These are phyloP conservation scores for Lachnum nothofagi DNA, from an alignment of 2,329 filamentous ascomycete genomes.

Conservation along the genomic window DNA sequence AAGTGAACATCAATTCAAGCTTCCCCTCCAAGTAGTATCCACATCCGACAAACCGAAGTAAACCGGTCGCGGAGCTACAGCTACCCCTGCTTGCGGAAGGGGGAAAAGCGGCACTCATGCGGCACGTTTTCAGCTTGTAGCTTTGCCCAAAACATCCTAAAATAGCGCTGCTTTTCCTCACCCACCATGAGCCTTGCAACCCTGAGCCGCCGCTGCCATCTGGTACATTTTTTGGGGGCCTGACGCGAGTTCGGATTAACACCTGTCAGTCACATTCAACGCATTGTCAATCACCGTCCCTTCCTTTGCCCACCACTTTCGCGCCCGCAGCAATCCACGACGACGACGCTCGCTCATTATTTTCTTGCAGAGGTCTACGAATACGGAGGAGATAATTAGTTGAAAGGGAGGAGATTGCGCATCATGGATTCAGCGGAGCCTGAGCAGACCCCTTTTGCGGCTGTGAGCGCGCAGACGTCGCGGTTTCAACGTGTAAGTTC, in stretches of 20 bases:
- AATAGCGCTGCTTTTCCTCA: no score
- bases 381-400: background rate
- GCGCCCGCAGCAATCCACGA: constrained; percentile 9
- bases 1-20: no score
- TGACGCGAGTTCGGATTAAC: no score
- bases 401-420: constrained; percentile 1
- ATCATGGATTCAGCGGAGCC: constrained; percentile 81
- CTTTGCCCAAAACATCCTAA: no score
- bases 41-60: no score
- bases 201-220: constrained; percentile 1
- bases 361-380: background rate
- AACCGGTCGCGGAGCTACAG: no score
- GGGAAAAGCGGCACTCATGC: no score
- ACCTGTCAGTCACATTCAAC: constrained; percentile 13
- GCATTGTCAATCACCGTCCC: constrained; percentile 10
- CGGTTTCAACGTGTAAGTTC: constrained; percentile 63
- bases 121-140: no score
- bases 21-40: no score
- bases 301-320: constrained; percentile 3
- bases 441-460: constrained; percentile 85
- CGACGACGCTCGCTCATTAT: constrained; percentile 2
- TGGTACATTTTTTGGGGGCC: no score
- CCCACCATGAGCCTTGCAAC: no score
- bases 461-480: constrained; percentile 80
- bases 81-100: no score